These are phyloP conservation scores for Cercospora nicotianae DNA, from an alignment of 2,329 filamentous ascomycete genomes.

Conservation along the genomic window DNA sequence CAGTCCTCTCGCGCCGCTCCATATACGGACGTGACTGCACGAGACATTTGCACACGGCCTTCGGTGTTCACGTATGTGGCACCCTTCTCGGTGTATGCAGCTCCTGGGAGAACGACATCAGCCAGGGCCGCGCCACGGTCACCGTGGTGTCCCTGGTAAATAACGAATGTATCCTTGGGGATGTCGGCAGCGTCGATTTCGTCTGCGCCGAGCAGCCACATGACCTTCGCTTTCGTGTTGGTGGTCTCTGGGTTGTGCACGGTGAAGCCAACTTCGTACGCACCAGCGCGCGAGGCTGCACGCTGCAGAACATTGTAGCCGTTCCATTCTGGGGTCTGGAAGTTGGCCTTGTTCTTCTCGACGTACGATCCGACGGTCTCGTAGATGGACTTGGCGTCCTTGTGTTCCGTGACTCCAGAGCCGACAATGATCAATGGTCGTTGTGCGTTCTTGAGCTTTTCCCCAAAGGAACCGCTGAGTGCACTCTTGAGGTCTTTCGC, in stretches of 20 bases:
- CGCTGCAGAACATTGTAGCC: conserved; percentile 97
- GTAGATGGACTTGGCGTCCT: conserved; percentile 88
- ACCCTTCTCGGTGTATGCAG: conserved; percentile 95
- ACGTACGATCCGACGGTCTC: conserved; percentile 88
- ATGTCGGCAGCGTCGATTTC: conserved; percentile 83
- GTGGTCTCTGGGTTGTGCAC: conserved; percentile 79
- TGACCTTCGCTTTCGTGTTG: conserved; percentile 84
- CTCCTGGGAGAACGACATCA: conserved; percentile 88
- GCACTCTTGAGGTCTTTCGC: conserved; percentile 79
- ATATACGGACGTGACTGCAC: conserved; percentile 82
- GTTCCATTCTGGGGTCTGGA: conserved; percentile 89
- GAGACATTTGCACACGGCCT: conserved; percentile 90
- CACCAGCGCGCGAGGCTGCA: conserved; percentile 85
- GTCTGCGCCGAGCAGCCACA: conserved; percentile 95
- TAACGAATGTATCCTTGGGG: conserved; percentile 91
- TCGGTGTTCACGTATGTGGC: conserved; percentile 98
- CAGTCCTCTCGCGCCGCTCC: conserved; percentile 93
- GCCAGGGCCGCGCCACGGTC: conserved; percentile 90
- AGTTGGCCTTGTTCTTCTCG: conserved; percentile 87
- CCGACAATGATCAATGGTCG: conserved; percentile 96
- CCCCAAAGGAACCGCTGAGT: conserved; percentile 82
- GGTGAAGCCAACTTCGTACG: conserved; percentile 94
- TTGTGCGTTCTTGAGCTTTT: conserved; percentile 85
- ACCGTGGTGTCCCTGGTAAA: conserved; percentile 98
- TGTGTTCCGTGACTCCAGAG: conserved; percentile 85